These are phyloP conservation scores for Aspergillus chevalieri DNA, from an alignment of 2,329 filamentous ascomycete genomes.

Conservation along the genomic window DNA sequence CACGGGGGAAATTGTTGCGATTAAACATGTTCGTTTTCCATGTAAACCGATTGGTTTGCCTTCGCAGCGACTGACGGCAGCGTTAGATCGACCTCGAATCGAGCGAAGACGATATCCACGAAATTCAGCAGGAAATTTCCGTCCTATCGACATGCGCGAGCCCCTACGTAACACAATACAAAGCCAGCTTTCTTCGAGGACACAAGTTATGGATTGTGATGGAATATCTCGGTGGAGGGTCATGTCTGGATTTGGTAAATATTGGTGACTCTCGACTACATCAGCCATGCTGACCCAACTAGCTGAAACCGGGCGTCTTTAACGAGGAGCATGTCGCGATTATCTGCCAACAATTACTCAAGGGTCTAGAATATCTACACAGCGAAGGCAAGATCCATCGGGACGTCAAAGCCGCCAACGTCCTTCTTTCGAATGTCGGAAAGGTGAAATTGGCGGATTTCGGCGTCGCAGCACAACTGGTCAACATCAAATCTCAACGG, in stretches of 20 bases:
- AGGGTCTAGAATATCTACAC: slow-evolving; percentile 88
- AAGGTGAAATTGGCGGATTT: slow-evolving; percentile 97
- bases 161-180: slow-evolving; percentile 92
- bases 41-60: too few relatives aligned
- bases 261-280: background rate
- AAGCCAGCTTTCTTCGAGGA: slow-evolving; percentile 89
- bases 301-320: slow-evolving; percentile 88
- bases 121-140: slow-evolving; percentile 95
- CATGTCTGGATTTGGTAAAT: slow-evolving; percentile 80
- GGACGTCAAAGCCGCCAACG: slow-evolving; percentile 94
- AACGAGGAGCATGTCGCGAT: slow-evolving; percentile 88
- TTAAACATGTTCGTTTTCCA: slow-evolving; percentile 72
- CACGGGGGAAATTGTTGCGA: slow-evolving; percentile 88
- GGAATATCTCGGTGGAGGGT: slow-evolving; percentile 94
- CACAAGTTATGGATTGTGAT: slow-evolving; percentile 99
- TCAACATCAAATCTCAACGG: slow-evolving; percentile 93
- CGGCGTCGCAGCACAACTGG: slow-evolving; percentile 91
- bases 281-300: slow-evolving; percentile 14
- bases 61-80: background rate
- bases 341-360: slow-evolving; percentile 82
- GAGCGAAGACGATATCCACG: slow-evolving; percentile 95
- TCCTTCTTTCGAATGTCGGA: slow-evolving; percentile 82
- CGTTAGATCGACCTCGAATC: slow-evolving; percentile 93
- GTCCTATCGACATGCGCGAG: slow-evolving; percentile 93
- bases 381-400: slow-evolving; percentile 91